These are phyloP conservation scores for Trichoderma reesei DNA, from an alignment of 495 filamentous ascomycete genomes.

Conservation along the genomic window DNA sequence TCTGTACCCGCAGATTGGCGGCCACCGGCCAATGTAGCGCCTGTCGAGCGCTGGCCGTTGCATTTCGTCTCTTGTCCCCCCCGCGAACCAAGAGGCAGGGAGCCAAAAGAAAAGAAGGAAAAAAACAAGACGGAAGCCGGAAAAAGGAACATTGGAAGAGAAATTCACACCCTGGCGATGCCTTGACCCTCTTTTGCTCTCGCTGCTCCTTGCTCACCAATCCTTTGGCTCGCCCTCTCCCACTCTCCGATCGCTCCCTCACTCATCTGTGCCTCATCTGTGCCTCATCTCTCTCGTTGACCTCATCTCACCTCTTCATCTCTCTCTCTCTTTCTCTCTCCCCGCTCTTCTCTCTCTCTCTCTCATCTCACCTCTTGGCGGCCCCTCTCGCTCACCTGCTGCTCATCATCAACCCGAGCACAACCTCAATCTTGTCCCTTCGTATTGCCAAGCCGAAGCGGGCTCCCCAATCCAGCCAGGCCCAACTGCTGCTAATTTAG, in stretches of 20 bases:
- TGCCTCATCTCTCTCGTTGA: too few relatives aligned
- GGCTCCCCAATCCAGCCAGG: background rate
- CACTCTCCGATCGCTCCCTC: too few relatives aligned
- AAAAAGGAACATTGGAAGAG: too few relatives aligned
- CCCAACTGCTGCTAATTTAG: conserved; percentile 6
- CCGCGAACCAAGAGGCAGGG: background rate
- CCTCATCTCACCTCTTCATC: too few relatives aligned
- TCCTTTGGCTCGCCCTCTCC: background rate
- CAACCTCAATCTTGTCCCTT: too few relatives aligned
- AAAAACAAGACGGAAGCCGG: too few relatives aligned
- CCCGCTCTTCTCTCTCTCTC: background rate
- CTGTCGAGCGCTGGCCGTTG: background rate
- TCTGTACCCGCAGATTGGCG: background rate
- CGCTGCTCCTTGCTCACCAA: background rate
- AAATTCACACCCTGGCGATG: too few relatives aligned
- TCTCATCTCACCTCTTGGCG: background rate
- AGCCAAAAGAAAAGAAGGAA: too few relatives aligned
- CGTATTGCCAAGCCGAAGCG: background rate
- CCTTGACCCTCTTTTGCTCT: background rate
- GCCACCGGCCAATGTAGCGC: background rate
- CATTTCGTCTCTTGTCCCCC: background rate
- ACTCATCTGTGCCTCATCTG: too few relatives aligned
- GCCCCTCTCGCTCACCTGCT: background rate
- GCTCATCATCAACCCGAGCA: background rate
- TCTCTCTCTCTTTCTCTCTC: background rate